Evolutionary conservation across 2,329 filamentous ascomycete genomes (phyloP), one percentile per base, ranked within the genome.

Genomic region (Fusarium austroafricanum): DNA sequence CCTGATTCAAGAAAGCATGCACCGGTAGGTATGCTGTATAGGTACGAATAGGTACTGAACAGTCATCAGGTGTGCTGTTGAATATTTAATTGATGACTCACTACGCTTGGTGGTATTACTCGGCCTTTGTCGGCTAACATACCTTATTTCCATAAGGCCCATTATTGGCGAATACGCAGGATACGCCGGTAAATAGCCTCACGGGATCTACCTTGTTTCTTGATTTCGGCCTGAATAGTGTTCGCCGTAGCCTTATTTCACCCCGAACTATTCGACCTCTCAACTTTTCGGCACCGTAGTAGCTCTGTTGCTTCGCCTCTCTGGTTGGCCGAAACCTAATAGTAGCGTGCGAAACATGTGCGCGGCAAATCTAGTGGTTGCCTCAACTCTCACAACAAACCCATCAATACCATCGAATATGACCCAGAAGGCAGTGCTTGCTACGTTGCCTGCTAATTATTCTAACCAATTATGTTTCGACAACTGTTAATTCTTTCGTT

Each of bases 361-460:
- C 23, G 18, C 17, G 10, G n/a, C 21, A 18, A 63, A 21, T 21
- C 31, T 45, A 45, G 38, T 11, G 31, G 11, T 31, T 31, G 29
- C 11, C 29, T 31, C 29, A 14, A 31, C 29, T 31, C 29, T 31
- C 31, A 17, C 31, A 33, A 7, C 31, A 33, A 33, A 33, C 14
- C 31, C 14, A n/a, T 26, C 44, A 33, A 23, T 52, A 18, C 26
- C 35, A 20, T 31, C 9, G 31, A 17, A 10, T 21, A 42, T 46
- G 28, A 35, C 26, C 29, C 23, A 62, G 42, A 23, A 42, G 47
- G 59, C 57, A 47, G 56, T 61, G 59, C 43, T 55, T 43, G 29
- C 40, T 46, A 28, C 18, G 17, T 33, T 38, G 28, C 38, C 38
- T 18, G 15, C 6, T 14, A 20, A 33, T 9, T 9, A 7, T 12